These are phyloP conservation scores for Nigrospora oryzae DNA, from an alignment of 2,329 filamentous ascomycete species.

Conservation along the genomic window DNA sequence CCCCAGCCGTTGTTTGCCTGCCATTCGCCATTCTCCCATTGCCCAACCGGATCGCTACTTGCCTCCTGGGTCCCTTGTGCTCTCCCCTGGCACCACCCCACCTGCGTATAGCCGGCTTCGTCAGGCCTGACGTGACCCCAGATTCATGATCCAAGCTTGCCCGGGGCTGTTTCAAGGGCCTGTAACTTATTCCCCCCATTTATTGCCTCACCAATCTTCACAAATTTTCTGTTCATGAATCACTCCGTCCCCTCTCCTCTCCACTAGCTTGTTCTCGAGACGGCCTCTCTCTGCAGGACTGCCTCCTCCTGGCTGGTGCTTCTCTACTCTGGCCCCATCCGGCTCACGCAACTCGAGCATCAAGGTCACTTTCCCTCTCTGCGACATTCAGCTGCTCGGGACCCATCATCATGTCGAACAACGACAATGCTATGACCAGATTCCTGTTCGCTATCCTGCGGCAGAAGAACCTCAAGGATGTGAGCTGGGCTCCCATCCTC, in stretches of 20 bases:
- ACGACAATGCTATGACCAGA: conserved; percentile 47
- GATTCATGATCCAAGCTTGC: conserved; percentile 13
- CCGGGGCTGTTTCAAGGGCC: conserved; percentile 14
- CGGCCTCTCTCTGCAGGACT: conserved; percentile 8
- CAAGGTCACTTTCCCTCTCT: not conserved
- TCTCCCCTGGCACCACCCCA: conserved; percentile 11
- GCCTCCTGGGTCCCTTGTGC: conserved; percentile 10
- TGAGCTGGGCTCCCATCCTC: conserved; percentile 25
- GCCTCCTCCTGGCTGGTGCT: conserved; percentile 16
- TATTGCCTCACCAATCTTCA: conserved; percentile 32
- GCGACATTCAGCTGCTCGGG: not conserved
- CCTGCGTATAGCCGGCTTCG: conserved; percentile 15
- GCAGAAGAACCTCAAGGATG: conserved; percentile 53
- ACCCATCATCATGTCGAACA: conserved; percentile 39
- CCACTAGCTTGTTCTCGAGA: conserved; percentile 16
- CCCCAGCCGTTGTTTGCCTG: not conserved
- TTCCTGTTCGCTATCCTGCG: conserved; percentile 52
- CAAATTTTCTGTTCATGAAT: conserved; percentile 24
- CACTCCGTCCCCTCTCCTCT: conserved; percentile 24
- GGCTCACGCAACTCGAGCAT: not conserved
- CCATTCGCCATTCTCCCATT: conserved; percentile 13
- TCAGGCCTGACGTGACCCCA: conserved; percentile 19
- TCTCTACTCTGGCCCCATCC: conserved; percentile 14
- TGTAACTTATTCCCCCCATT: conserved; percentile 27
- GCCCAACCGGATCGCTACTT: conserved; percentile 12